Evolutionary conservation across 257 asterid genomes (phyloP).

Genomic region (Primulina huaijiensis): DNA sequence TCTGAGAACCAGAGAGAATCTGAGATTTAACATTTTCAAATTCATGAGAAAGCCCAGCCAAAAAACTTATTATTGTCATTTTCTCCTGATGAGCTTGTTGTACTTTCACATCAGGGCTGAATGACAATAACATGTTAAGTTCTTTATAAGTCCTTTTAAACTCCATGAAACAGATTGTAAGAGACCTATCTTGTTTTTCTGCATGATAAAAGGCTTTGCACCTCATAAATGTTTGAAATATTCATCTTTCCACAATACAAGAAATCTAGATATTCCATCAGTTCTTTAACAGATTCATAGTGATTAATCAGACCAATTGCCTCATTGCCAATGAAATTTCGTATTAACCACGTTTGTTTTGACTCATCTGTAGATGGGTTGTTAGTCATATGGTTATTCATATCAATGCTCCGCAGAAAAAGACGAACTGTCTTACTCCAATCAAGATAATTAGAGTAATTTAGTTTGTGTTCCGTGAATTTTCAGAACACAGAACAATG

Average conservation of each 20-base stretch:
- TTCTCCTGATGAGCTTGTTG: neutral
- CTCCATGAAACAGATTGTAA: neutral
- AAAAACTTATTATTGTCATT: neutral
- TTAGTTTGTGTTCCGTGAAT: neutral
- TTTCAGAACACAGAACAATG: too few relatives aligned
- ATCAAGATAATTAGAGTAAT: neutral
- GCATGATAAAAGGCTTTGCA: neutral
- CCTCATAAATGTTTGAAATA: neutral
- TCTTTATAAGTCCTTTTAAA: neutral
- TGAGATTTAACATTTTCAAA: neutral
- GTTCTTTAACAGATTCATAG: neutral
- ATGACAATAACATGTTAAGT: neutral
- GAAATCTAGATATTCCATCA: too few relatives aligned
- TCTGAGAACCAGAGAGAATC: neutral
- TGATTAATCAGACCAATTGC: slow-evolving; percentile 16
- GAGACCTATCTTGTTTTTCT: neutral
- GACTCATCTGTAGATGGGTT: slow-evolving; percentile 6
- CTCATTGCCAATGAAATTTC: slow-evolving; percentile 12
- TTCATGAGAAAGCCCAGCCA: neutral
- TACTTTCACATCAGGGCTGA: neutral
- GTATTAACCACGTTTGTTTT: neutral
- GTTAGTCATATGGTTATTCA: slow-evolving; percentile 7
- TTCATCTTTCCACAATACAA: neutral
- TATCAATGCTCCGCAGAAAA: neutral
- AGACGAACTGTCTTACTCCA: neutral